Base-by-base conservation (phyloP, 306 rosid species). In the Elaeagnus macrophylla region DNA sequence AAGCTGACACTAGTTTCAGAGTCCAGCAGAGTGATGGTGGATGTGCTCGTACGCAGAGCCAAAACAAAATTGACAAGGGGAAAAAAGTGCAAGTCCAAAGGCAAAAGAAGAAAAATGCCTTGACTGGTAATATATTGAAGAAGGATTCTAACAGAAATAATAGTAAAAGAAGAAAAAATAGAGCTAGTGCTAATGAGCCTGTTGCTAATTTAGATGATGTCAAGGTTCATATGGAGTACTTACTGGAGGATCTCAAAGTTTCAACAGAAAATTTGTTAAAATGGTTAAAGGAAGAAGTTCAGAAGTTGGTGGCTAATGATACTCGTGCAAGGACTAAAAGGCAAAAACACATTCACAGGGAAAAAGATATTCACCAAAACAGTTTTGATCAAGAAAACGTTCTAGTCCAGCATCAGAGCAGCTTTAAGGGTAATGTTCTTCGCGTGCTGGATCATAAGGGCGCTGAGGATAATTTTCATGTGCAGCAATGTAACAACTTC, bases 241-340 rank as follows among this genome's bases (percentile, higher is more conserved):
- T 72, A 42, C 36, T 67, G 36, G 66, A 67, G 43, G 73, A 72
- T 39, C 73, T 72, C 62, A 62, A 63, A 53, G 54, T 40, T 55
- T 14, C 57, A 1, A 52, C 69, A 11, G 69, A 67, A 36, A 62
- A 62, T 14, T 40, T 72, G 54, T 18, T 67, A 13, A 41, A 40
- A 35, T n/a, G 62, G 77, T 61, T 72, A 69, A 62, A 48, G 65
- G 65, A 57, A 35, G 77, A 72, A 57, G 47, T 72, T 60, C 48
- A 39, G 45, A 51, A 66, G 45, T 12, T 72, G 65, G 65, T 55
- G 42, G 60, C 18, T 3, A 48, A 56, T 38, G 60, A 56, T 13
- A 16, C 41, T 7, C 48, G 19, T 53, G 5, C 38, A 19, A 56
- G 0, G 4, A 10, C 38, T 41, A 32, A 59, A 48, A 37, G 9